phyloP scores from a whole-genome alignment of 495 filamentous ascomycete genomes.

The Evernia prunastri region DNA sequence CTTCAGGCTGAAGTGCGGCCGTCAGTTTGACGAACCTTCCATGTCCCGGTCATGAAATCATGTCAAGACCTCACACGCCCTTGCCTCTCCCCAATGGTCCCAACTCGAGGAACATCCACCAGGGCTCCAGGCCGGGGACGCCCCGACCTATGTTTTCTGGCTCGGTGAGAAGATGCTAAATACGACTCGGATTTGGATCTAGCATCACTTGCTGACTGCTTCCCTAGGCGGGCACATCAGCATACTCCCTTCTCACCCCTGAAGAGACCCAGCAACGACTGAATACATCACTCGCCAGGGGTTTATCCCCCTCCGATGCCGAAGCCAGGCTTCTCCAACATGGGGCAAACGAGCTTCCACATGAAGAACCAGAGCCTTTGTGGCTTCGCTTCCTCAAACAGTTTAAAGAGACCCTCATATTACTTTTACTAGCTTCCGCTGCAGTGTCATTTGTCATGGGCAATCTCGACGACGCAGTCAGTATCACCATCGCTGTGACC shows the following conservation, averaged over 20 bases:
- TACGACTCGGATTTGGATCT: not conserved
- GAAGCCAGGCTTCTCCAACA: slow-evolving; percentile 67
- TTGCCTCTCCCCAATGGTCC: slow-evolving; percentile 48
- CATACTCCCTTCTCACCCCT: slow-evolving; percentile 57
- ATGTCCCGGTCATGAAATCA: slow-evolving; percentile 27
- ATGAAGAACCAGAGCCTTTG: slow-evolving; percentile 85
- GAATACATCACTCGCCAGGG: slow-evolving; percentile 73
- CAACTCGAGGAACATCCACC: slow-evolving; percentile 32
- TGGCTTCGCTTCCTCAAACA: slow-evolving; percentile 95
- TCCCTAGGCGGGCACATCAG: slow-evolving; percentile 50
- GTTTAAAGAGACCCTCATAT: slow-evolving; percentile 83
- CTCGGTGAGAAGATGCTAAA: slow-evolving; percentile 19
- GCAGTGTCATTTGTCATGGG: slow-evolving; percentile 86
- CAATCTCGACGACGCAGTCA: slow-evolving; percentile 92
- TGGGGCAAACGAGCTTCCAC: slow-evolving; percentile 91
- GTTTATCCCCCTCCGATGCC: slow-evolving; percentile 74
- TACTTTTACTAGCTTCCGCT: slow-evolving; percentile 88
- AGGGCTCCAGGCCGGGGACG: slow-evolving; percentile 36
- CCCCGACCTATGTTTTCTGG: slow-evolving; percentile 29
- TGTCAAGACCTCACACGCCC: slow-evolving; percentile 56
- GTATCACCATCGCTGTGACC: slow-evolving; percentile 88
- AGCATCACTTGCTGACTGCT: slow-evolving; percentile 6
- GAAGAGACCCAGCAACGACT: slow-evolving; percentile 72
- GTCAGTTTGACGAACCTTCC: not conserved
- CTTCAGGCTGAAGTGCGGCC: slow-evolving; percentile 17